Evolutionary conservation across 2,329 filamentous ascomycete genomes (phyloP), one percentile per base, ranked within the genome.

Genomic region (Fusarium ramigenum): DNA sequence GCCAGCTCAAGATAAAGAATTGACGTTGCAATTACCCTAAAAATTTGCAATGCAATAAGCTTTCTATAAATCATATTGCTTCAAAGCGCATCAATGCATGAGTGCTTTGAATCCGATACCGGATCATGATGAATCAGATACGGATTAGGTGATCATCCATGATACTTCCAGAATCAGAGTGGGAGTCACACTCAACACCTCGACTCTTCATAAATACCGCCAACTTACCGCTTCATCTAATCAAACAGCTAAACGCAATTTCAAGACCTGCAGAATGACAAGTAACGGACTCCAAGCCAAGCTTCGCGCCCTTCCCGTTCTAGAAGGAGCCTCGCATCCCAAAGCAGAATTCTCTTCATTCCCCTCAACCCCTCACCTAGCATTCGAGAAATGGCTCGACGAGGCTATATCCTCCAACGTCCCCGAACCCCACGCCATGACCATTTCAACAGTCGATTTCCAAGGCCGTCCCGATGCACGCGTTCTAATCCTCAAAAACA

Each of bases 371-470:
- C 63, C 61, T 19, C 60, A 66, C 21, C 61, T 37, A 9, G 63
- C 63, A 12, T 66, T 66, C 2, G 49, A 59, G 25, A 5, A 4
- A 1, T 67, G 63, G 65, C 36, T 67, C 2, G 46, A 67, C 18
- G 63, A 67, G 36, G 65, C 65, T 4, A 67, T 67, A 2, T 6
- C 44, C 5, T 2, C 28, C 5, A 25, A 30, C 2, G 63, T 67
- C 19, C 36, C 63, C 4, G 65, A 67, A n/a, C 65, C 65, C 1
- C 65, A 67, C 12, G 63, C 46, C 10, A 11, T 62, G 5, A 62
- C 65, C 0, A 19, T 67, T 3, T 67, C 63, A 28, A 67, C 65
- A 1, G 43, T 23, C 4, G 65, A 67, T 39, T 1, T 37, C 0
- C 30, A 67, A 7, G 65, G 65, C 2, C 3, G 1, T 0, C 63